These are phyloP conservation scores for Dendryphion nanum DNA, from an alignment of 2,329 filamentous ascomycete genomes.

Conservation along the genomic window DNA sequence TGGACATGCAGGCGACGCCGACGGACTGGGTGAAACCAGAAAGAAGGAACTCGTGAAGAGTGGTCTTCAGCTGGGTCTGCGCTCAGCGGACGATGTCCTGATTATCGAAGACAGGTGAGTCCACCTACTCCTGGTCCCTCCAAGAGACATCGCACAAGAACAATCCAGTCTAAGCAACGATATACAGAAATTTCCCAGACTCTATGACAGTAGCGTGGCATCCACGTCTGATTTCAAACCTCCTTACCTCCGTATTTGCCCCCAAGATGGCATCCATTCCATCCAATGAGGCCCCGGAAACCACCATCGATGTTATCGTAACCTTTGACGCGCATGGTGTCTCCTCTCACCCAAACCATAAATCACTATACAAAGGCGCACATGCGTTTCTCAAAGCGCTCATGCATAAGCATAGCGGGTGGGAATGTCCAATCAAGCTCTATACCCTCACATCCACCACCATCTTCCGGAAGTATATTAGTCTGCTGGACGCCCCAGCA, in stretches of 20 bases:
- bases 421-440: constrained; percentile 72
- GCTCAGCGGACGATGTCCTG: constrained; percentile 73
- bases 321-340: constrained; percentile 86
- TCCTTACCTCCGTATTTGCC: constrained; percentile 73
- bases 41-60: constrained; percentile 82
- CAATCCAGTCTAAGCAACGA: constrained; percentile 5
- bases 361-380: constrained; percentile 81
- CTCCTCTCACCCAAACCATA: constrained; percentile 90
- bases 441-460: constrained; percentile 79
- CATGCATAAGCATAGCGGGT: constrained; percentile 62
- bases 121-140: constrained; percentile 6
- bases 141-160: background rate
- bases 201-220: constrained; percentile 84
- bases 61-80: constrained; percentile 72
- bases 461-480: constrained; percentile 76
- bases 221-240: constrained; percentile 63
- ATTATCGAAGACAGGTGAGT: constrained; percentile 73
- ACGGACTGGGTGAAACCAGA: constrained; percentile 79
- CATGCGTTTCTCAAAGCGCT: constrained; percentile 68
- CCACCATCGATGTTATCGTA: constrained; percentile 74
- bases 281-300: constrained; percentile 45
- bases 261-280: constrained; percentile 55
- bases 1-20: constrained; percentile 66
- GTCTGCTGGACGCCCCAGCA: constrained; percentile 70
- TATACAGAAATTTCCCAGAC: constrained; percentile 70